Base-by-base conservation (phyloP, 306 rosid species). In the Prunus mume region DNA sequence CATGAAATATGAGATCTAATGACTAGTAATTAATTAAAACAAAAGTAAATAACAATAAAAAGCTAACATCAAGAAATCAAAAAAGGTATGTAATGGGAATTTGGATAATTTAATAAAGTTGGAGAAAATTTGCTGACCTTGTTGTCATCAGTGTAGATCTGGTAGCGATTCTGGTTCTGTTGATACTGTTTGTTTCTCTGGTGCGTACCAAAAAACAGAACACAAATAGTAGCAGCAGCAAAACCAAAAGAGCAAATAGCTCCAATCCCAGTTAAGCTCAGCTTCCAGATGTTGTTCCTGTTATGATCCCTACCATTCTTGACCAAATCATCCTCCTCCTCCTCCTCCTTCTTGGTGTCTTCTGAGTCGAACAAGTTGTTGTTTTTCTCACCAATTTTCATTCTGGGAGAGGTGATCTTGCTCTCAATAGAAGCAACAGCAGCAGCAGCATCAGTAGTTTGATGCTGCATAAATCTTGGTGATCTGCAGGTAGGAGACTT, bases 241-340 rank as follows among this genome's bases (percentile, higher is more conserved):
- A 94, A 80, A 27, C 97, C 96, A 71, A 91, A 90, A 11, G 98
- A 87, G 73, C 94, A 94, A 27, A 91, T 94, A 41, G 97, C 98
- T 68, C 98, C 97, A 74, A 94, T 72, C 47, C 98, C 98, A 43
- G 82, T 85, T 19, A 89, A 69, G 68, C 97, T 84, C 87, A 90
- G 85, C 71, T 88, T 93, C 89, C 93, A 87, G 2, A 91, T 65
- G 58, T 86, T 88, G 24, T 85, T n/a, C 9, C 32, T 22, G 79
- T 62, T 30, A 43, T 9, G 52, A 38, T 38, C 43, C 32, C 84
- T 85, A 3, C 61, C 82, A 24, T 13, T 77, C 19, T 69, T 80
- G 19, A 25, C 49, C 70, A 38, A 38, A 7, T 38, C 43, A 7
- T 85, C 69, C 38, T 73, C 82, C 77, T 80, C 76, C 51, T 43